These are phyloP conservation scores for Syzygium aromaticum DNA, from an alignment of 345 rosid genomes.

Conservation along the genomic window DNA sequence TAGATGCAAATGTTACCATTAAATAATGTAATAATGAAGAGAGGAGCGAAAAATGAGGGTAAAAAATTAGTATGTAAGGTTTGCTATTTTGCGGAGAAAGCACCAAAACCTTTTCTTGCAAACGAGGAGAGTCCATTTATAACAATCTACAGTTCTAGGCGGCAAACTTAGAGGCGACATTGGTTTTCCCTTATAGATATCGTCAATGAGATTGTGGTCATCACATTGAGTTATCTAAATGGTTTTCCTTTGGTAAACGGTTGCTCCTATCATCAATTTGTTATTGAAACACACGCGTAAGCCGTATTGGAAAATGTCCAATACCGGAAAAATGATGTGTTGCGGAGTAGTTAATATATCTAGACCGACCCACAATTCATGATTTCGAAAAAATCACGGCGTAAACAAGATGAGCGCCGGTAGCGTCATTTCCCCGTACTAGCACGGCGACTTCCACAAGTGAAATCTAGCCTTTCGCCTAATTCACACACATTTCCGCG, in stretches of 20 bases:
- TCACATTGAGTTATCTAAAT: neutral
- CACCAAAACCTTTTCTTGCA: neutral
- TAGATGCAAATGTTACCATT: neutral
- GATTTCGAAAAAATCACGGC: neutral
- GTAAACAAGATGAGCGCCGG: neutral
- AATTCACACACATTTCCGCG: neutral
- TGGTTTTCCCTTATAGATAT: neutral
- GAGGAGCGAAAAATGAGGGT: neutral
- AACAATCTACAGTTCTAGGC: neutral
- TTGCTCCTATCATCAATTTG: accelerated
- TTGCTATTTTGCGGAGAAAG: neutral
- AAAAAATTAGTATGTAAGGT: neutral
- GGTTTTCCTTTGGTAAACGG: neutral
- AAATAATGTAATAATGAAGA: too few species aligned
- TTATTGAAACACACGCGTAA: neutral
- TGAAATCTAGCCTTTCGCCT: neutral
- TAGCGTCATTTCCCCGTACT: neutral
- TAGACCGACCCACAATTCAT: neutral
- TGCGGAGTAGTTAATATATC: too few species aligned
- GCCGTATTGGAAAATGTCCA: neutral
- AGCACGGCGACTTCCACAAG: neutral
- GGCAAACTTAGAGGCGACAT: neutral
- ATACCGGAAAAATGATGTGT: accelerated
- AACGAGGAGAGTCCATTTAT: neutral
- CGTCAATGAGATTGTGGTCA: neutral